phyloP scores from a whole-genome alignment of 2,329 filamentous ascomycete species.

The Venturia nashicola region DNA sequence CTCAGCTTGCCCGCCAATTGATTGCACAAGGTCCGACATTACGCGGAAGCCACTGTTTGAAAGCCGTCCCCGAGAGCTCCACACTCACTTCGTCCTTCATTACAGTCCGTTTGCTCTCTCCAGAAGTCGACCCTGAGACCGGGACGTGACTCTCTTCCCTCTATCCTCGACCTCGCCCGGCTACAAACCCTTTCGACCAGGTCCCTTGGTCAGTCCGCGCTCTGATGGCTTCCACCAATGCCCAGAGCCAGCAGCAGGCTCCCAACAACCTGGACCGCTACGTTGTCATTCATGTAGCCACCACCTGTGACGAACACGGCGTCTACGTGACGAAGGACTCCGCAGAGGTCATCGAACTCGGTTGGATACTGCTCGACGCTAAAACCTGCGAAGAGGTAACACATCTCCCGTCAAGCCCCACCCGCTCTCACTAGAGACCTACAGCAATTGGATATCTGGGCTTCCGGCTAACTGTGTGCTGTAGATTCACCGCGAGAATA shows the following conservation, averaged over 20 bases:
- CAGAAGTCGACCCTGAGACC: not conserved
- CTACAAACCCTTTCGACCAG: constrained; percentile 4
- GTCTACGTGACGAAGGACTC: constrained; percentile 99
- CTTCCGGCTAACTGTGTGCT: constrained; percentile 9
- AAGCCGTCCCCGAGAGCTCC: not conserved
- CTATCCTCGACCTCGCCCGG: not conserved
- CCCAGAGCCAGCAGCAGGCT: constrained; percentile 7
- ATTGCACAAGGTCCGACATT: not conserved
- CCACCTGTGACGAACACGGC: constrained; percentile 96
- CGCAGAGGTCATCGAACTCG: constrained; percentile 96
- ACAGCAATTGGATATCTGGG: constrained; percentile 7
- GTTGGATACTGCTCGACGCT: constrained; percentile 90
- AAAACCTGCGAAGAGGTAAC: constrained; percentile 87
- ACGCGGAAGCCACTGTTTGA: not conserved
- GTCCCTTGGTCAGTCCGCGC: not conserved
- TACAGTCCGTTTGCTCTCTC: not conserved
- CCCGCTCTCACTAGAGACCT: constrained; percentile 18
- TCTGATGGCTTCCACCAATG: constrained; percentile 1
- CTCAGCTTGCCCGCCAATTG: constrained; percentile 3
- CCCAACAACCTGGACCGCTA: constrained; percentile 66
- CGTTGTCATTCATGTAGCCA: constrained; percentile 95
- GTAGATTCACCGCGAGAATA: constrained; percentile 86
- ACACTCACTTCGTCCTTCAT: constrained; percentile 1
- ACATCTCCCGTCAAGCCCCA: constrained; percentile 9
- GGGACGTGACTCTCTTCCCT: not conserved